A percentile compares a stretch with the other conserved stretches of the same genome.
Conservation (phyloP, 441 rosid genomes). For the Rhodomyrtus psidioides region DNA sequence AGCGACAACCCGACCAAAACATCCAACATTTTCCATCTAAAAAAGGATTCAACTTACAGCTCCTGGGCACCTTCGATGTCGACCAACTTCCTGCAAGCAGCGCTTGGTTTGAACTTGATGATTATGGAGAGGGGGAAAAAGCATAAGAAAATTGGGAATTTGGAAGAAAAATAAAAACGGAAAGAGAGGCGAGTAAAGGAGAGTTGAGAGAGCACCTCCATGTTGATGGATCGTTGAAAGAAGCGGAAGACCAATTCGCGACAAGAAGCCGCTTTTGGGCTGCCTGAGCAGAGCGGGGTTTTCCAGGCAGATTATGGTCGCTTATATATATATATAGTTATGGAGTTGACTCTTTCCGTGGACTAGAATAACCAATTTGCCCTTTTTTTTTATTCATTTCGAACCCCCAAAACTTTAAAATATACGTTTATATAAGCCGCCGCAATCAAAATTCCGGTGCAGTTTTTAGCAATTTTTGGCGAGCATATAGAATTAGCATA, state of each 20-base stretch:
- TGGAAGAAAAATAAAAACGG: background rate
- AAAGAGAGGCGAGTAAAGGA: background rate
- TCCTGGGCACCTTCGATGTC: background rate
- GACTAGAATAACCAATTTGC: too few species aligned
- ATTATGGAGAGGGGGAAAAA: background rate
- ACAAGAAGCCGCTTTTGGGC: background rate
- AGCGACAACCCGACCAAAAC: background rate
- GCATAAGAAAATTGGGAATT: background rate
- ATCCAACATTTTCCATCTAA: background rate
- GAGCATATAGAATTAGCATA: too few species aligned
- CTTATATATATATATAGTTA: too few species aligned
- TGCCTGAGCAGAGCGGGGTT: background rate
- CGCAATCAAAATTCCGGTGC: too few species aligned
- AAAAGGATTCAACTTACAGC: background rate
- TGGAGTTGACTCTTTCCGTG: background rate
- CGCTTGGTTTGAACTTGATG: background rate
- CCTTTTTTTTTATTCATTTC: too few species aligned
- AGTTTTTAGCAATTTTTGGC: too few species aligned
- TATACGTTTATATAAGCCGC: too few species aligned
- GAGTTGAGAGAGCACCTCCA: background rate
- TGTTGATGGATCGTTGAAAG: background rate
- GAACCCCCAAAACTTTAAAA: too few species aligned
- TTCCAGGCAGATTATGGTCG: background rate
- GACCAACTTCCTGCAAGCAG: background rate
- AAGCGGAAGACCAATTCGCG: background rate